Conservation (phyloP, 148 eudicot species). For the Rhododendron mucronatum region DNA sequence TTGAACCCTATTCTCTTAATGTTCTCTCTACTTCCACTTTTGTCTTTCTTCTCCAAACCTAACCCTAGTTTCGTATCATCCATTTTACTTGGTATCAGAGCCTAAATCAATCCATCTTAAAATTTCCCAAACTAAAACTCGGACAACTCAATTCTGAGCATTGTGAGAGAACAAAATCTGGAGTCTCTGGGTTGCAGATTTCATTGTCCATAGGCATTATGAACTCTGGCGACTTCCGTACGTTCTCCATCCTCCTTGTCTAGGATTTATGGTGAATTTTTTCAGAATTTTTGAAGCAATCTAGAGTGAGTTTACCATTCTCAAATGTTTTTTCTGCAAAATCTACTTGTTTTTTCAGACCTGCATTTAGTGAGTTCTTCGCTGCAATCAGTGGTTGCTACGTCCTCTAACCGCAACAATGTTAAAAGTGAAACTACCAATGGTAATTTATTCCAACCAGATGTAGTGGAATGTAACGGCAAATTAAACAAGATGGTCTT, state of each 20-base stretch:
- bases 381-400: background rate
- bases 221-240: background rate
- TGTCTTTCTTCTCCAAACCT: background rate
- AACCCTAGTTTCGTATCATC: background rate
- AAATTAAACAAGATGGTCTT: background rate
- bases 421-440: background rate
- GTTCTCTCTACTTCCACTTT: background rate
- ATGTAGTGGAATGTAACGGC: no score
- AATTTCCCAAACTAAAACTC: background rate
- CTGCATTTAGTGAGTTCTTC: background rate
- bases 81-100: background rate
- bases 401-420: background rate
- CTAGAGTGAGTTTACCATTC: background rate
- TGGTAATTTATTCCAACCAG: background rate
- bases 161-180: background rate
- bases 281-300: background rate
- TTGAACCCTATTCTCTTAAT: background rate
- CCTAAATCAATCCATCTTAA: background rate
- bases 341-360: background rate
- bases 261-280: background rate
- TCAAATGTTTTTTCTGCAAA: background rate
- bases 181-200: background rate
- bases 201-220: background rate
- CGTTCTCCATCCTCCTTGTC: background rate
- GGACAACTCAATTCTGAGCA: background rate